Conservation (phyloP, 202 grass and related monocot genomes). For the Musa balbisiana region DNA sequence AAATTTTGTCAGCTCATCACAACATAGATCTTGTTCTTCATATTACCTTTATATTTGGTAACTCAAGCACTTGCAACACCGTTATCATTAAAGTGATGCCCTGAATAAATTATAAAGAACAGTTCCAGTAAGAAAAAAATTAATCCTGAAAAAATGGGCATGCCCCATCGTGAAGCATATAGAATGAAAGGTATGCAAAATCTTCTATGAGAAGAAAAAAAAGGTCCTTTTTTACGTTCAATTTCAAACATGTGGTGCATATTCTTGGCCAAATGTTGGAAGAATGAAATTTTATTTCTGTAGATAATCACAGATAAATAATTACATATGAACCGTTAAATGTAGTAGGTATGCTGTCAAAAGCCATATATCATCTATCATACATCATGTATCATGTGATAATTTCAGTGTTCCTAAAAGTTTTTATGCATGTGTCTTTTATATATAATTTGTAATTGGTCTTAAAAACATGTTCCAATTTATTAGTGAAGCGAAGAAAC, state of each 20-base stretch:
- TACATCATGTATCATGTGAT: no score
- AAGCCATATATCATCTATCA: no score
- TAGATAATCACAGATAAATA: background rate
- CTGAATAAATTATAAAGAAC: slow-evolving; percentile 32
- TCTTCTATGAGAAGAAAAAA: background rate
- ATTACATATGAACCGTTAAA: background rate
- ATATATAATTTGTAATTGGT: no score
- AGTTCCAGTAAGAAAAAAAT: slow-evolving; percentile 3
- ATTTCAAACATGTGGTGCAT: background rate
- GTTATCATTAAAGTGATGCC: slow-evolving; percentile 97
- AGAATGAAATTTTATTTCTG: background rate
- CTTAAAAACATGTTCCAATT: no score
- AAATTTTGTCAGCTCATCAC: background rate
- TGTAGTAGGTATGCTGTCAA: no score
- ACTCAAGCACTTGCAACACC: slow-evolving; percentile 75
- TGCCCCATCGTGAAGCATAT: background rate
- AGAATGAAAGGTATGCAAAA: background rate
- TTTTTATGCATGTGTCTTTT: no score
- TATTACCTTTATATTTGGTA: slow-evolving; percentile 93
- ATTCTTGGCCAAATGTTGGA: background rate
- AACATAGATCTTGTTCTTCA: background rate
- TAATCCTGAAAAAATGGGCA: background rate
- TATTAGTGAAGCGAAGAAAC: no score
- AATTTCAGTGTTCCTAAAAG: no score
- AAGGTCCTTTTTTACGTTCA: background rate